phyloP scores from a whole-genome alignment of 352 stramenopile species.

The Phytophthora idaei region DNA sequence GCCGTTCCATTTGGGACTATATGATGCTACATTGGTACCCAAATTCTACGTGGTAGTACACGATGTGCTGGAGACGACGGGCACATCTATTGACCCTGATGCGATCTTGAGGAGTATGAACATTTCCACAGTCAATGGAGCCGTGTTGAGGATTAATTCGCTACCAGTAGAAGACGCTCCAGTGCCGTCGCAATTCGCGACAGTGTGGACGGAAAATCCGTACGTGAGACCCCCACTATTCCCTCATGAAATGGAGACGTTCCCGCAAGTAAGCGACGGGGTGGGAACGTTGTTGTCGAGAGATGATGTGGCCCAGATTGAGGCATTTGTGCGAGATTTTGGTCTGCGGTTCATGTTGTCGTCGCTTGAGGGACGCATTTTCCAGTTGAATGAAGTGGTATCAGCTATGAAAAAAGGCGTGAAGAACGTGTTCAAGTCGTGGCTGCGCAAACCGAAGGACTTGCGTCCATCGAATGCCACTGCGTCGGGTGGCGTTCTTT shows the following conservation, averaged over 20 bases:
- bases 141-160: constrained; percentile 79
- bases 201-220: constrained; percentile 57
- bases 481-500: constrained; percentile 45
- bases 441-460: constrained; percentile 90
- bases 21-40: constrained; percentile 72
- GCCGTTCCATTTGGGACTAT: constrained; percentile 76
- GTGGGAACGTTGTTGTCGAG: constrained; percentile 60
- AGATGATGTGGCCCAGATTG: constrained; percentile 69
- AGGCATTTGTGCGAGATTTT: constrained; percentile 80
- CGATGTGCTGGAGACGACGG: constrained; percentile 77
- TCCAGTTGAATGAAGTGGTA: constrained; percentile 88
- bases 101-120: constrained; percentile 77
- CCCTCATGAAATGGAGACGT: constrained; percentile 36
- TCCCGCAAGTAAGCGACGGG: constrained; percentile 32
- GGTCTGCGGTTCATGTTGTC: constrained; percentile 80
- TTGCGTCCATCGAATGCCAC: constrained; percentile 35
- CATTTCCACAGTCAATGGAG: constrained; percentile 49
- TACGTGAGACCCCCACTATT: constrained; percentile 71
- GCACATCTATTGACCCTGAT: constrained; percentile 81
- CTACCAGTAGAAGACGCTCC: constrained; percentile 35
- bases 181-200: constrained; percentile 37
- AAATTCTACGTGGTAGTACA: constrained; percentile 92
- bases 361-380: constrained; percentile 82
- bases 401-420: constrained; percentile 92
- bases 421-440: constrained; percentile 93